phyloP scores from a whole-genome alignment of 371 early-diverging fungal genomes.

The Mortierella sp. region DNA sequence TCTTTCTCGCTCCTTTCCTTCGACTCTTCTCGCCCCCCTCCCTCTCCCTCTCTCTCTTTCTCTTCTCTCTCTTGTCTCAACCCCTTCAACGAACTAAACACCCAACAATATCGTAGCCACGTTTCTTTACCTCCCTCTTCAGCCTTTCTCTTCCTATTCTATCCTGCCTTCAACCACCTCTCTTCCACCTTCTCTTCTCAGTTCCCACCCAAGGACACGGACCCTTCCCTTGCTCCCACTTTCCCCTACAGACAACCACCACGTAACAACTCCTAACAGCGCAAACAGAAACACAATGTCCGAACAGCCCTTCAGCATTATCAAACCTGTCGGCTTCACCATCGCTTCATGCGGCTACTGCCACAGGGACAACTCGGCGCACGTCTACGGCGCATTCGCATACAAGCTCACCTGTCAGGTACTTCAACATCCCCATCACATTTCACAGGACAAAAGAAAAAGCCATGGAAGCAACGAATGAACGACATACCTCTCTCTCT shows the following conservation, averaged over 20 bases:
- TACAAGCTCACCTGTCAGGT: conserved; percentile 48
- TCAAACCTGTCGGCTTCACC: conserved; percentile 51
- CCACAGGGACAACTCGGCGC: conserved; percentile 39
- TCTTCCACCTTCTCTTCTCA: neutral
- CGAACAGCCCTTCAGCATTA: conserved; percentile 46
- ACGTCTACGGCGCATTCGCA: conserved; percentile 52
- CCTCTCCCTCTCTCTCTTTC: neutral
- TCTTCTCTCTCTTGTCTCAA: neutral
- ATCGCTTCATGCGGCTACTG: conserved; percentile 56
- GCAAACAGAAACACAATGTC: conserved; percentile 25
- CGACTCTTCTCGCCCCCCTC: neutral
- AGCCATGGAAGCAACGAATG: neutral
- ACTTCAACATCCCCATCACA: neutral
- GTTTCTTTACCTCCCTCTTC: neutral
- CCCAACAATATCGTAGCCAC: neutral
- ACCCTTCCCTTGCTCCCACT: neutral
- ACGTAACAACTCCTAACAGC: neutral
- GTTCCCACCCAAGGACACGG: conserved; percentile 9
- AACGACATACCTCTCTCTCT: neutral
- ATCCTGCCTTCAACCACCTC: neutral
- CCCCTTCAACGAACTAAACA: neutral
- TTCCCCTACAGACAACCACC: neutral
- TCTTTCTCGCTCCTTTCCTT: too few relatives aligned
- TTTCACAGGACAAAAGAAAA: neutral
- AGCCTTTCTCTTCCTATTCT: neutral